Conservation (phyloP, 179 eudicot species). For the Nepenthes alata region DNA sequence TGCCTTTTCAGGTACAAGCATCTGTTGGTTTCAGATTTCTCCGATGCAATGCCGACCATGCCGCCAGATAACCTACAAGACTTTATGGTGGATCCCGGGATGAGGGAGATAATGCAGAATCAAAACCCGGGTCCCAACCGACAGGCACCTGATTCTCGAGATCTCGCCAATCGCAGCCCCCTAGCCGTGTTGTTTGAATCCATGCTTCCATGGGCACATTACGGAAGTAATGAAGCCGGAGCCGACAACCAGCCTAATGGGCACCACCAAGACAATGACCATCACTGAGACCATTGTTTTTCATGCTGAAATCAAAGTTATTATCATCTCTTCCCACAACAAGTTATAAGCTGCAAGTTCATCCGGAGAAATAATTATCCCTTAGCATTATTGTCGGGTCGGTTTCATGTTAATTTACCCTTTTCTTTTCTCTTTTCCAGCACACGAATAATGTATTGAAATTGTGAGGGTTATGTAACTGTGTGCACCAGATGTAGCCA, state of each 20-base stretch:
- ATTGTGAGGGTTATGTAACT: too few species aligned
- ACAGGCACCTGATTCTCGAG: slow-evolving; percentile 47
- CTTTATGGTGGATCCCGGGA: slow-evolving; percentile 63
- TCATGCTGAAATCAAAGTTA: not conserved
- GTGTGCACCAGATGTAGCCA: too few species aligned
- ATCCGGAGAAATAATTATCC: too few species aligned
- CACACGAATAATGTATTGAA: too few species aligned
- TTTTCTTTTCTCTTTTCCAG: too few species aligned
- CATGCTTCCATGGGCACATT: slow-evolving; percentile 74
- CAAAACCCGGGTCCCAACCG: slow-evolving; percentile 29
- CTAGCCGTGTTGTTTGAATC: slow-evolving; percentile 79
- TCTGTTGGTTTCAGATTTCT: slow-evolving; percentile 75
- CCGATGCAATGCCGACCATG: slow-evolving; percentile 77
- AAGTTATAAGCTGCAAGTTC: too few species aligned
- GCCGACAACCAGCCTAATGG: slow-evolving; percentile 18
- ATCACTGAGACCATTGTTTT: not conserved
- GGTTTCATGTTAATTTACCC: too few species aligned
- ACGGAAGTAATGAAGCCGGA: slow-evolving; percentile 42
- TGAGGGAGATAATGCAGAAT: slow-evolving; percentile 34
- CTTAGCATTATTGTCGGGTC: too few species aligned
- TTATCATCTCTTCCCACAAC: too few species aligned
- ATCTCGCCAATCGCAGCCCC: slow-evolving; percentile 53
- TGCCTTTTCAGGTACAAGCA: slow-evolving; percentile 54
- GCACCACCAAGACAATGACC: slow-evolving; percentile 1
- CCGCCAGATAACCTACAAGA: slow-evolving; percentile 91